Conservation (phyloP, 345 rosid genomes). For the Salix udensis region DNA sequence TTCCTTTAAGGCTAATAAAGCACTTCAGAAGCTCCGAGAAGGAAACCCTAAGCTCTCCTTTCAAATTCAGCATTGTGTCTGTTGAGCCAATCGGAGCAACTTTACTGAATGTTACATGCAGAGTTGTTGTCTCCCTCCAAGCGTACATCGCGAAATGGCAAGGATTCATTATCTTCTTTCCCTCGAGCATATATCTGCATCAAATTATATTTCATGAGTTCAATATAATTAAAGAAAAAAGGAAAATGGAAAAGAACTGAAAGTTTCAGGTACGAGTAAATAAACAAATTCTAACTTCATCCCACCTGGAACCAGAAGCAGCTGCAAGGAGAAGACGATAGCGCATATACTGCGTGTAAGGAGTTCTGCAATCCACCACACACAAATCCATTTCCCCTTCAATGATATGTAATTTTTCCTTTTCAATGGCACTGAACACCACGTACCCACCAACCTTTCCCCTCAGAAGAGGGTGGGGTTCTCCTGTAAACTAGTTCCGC, state of each 20-base stretch:
- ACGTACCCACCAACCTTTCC: conserved; percentile 43
- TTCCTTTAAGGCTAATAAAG: conserved; percentile 32
- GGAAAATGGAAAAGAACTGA: background rate
- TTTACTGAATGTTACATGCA: conserved; percentile 33
- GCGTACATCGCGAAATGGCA: conserved; percentile 25
- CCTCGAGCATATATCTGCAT: conserved; percentile 42
- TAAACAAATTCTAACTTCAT: background rate
- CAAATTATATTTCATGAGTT: too few species aligned
- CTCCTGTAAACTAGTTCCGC: background rate
- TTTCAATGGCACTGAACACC: conserved; percentile 27
- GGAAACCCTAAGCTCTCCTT: conserved; percentile 39
- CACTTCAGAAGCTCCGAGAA: conserved; percentile 29
- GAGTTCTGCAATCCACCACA: conserved; percentile 32
- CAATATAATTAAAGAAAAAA: too few species aligned
- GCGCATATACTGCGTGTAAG: conserved; percentile 41
- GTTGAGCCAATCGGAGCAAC: background rate
- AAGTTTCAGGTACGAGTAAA: background rate
- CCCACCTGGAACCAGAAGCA: conserved; percentile 44
- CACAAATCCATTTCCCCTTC: conserved; percentile 41
- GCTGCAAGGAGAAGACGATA: conserved; percentile 38
- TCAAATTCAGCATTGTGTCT: conserved; percentile 15
- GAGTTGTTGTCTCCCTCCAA: conserved; percentile 44
- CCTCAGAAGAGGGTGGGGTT: conserved; percentile 17
- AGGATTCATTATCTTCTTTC: conserved; percentile 44
- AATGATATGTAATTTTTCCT: conserved; percentile 32